Percentiles rank a stretch among this genome's conserved stretches.
Conservation (phyloP, 1,284 basidiomycete genomes). For the Phaffia rhodozyma region DNA sequence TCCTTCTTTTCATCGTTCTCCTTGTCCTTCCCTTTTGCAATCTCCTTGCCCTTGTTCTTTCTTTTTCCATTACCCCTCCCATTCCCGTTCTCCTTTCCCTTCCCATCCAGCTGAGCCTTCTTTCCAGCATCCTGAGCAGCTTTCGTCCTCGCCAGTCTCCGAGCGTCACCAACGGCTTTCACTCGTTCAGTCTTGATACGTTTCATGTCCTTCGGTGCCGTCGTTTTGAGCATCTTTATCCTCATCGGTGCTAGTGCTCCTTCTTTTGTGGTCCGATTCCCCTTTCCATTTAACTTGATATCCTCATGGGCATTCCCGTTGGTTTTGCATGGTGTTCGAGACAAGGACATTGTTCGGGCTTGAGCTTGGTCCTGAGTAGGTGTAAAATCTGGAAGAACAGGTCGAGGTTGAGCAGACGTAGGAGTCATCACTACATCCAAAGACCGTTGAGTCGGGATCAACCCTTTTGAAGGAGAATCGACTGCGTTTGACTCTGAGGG, state of each 20-base stretch:
- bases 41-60: background rate
- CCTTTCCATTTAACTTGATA: background rate
- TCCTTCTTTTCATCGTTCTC: no score
- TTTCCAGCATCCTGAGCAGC: background rate
- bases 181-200: background rate
- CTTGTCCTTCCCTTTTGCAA: conserved; percentile 1
- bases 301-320: background rate
- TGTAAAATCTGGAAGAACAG: background rate
- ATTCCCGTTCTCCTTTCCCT: background rate
- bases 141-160: background rate
- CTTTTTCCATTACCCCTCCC: background rate
- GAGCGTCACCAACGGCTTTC: background rate
- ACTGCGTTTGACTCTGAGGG: no score
- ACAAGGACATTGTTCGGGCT: background rate
- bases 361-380: background rate
- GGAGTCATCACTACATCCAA: background rate
- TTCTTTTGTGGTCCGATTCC: background rate
- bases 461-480: no score
- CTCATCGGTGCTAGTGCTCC: background rate
- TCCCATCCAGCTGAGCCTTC: background rate
- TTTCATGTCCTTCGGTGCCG: conserved; percentile 5
- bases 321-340: background rate
- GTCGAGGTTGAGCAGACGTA: background rate
- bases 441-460: no score
- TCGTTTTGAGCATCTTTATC: conserved; percentile 6